phyloP scores from a whole-genome alignment of 768 basidiomycete species.

The Termitomyces heimii region DNA sequence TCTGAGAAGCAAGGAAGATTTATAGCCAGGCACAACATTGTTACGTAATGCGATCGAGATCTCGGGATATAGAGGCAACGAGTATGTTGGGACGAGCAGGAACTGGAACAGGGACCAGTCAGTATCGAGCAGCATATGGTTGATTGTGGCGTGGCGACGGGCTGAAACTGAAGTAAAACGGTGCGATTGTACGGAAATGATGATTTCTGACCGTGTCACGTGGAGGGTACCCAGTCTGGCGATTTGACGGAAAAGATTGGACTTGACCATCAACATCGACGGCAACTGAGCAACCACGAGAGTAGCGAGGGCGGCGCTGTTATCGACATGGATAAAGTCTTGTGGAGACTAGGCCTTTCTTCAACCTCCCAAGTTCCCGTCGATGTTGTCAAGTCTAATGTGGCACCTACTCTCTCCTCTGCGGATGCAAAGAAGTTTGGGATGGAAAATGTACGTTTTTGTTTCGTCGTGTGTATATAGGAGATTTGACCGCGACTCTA shows the following conservation, averaged over 20 bases:
- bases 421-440: constrained; percentile 89
- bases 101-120: neutral
- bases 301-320: constrained; percentile 8
- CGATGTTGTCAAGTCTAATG: constrained; percentile 24
- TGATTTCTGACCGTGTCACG: constrained; percentile 3
- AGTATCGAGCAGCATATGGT: neutral
- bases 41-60: constrained; percentile 14
- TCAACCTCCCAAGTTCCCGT: constrained; percentile 9
- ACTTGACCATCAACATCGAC: constrained; percentile 5
- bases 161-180: neutral
- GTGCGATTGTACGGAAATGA: neutral
- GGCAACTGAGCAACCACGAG: neutral
- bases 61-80: neutral
- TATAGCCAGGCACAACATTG: constrained; percentile 5
- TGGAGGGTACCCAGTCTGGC: constrained; percentile 6
- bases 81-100: neutral
- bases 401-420: constrained; percentile 34
- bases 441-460: constrained; percentile 83
- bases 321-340: constrained; percentile 9
- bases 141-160: constrained; percentile 1
- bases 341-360: constrained; percentile 8
- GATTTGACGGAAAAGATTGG: constrained; percentile 11
- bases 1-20: neutral
- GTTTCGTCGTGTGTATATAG: neutral
- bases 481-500: constrained; percentile 22